A percentile compares a stretch with the other conserved stretches of the same genome.
These are phyloP conservation scores for Serendipita sp. DNA, from an alignment of 1,284 basidiomycete species.

Conservation along the genomic window DNA sequence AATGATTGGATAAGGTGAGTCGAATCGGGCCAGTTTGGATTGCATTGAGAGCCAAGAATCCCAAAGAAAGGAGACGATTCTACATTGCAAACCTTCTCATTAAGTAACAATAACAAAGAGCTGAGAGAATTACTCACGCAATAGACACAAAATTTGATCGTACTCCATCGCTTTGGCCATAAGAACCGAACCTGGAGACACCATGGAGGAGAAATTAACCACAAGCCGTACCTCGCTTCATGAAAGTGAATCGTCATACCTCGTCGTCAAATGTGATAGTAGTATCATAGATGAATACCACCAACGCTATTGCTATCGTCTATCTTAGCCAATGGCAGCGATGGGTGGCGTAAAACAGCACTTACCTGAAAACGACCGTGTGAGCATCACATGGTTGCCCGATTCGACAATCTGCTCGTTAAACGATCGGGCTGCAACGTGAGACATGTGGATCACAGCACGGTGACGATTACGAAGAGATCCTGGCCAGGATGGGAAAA, in stretches of 20 bases:
- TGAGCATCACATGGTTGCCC: neutral
- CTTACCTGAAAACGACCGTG: neutral
- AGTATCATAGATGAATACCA: neutral
- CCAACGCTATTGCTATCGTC: neutral
- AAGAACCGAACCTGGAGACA: neutral
- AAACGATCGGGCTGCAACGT: too few species aligned
- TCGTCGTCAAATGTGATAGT: neutral
- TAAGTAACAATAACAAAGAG: too few species aligned
- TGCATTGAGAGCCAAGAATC: neutral
- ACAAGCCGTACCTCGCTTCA: too few species aligned
- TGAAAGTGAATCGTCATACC: neutral
- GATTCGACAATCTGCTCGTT: too few species aligned
- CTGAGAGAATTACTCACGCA: neutral
- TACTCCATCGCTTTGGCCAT: neutral
- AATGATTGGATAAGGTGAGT: neutral
- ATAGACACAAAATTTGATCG: neutral
- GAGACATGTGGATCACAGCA: too few species aligned
- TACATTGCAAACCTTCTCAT: neutral
- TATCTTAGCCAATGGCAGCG: too few species aligned
- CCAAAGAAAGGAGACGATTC: neutral
- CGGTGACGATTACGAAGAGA: too few species aligned
- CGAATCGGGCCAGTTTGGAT: neutral
- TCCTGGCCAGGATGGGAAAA: too few species aligned
- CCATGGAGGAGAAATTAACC: too few species aligned
- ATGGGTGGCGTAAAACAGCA: neutral